Conservation (phyloP, 208 protist species). For the Acanthamoeba lenticulata region DNA sequence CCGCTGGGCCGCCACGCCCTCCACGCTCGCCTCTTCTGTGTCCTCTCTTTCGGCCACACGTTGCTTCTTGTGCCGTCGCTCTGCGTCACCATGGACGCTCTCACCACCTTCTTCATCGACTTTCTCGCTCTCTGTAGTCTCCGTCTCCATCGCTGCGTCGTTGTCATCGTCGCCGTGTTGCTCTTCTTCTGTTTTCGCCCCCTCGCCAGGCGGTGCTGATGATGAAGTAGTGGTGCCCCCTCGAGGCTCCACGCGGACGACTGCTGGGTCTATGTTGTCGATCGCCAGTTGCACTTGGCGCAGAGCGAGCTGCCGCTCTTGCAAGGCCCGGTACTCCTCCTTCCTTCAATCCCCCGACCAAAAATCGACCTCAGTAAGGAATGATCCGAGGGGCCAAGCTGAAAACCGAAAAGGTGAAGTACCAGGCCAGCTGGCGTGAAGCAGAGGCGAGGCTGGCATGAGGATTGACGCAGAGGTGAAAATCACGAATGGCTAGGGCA, state of each 20-base stretch:
- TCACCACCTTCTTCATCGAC: neutral
- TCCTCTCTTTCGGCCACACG: neutral
- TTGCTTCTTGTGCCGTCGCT: no score
- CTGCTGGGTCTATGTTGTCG: neutral
- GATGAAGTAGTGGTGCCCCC: neutral
- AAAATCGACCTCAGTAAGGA: neutral
- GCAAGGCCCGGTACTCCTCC: neutral
- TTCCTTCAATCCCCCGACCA: neutral
- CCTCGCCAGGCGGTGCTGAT: neutral
- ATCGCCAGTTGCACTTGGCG: neutral
- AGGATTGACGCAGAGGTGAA: neutral
- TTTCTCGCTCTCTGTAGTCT: neutral
- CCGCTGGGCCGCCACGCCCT: neutral
- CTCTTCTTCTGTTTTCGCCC: neutral
- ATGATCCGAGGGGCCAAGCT: neutral
- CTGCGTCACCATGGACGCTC: no score
- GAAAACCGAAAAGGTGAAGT: neutral
- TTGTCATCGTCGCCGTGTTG: neutral
- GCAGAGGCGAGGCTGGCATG: neutral
- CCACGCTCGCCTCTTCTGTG: neutral
- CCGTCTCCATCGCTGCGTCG: neutral
- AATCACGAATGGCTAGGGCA: neutral
- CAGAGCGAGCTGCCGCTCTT: neutral
- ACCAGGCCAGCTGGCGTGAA: neutral
- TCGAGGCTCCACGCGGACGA: neutral